Percentiles rank a stretch among this genome's conserved stretches.
These are phyloP conservation scores for Colletotrichum sidae DNA, from an alignment of 2,329 filamentous ascomycete genomes.

Conservation along the genomic window DNA sequence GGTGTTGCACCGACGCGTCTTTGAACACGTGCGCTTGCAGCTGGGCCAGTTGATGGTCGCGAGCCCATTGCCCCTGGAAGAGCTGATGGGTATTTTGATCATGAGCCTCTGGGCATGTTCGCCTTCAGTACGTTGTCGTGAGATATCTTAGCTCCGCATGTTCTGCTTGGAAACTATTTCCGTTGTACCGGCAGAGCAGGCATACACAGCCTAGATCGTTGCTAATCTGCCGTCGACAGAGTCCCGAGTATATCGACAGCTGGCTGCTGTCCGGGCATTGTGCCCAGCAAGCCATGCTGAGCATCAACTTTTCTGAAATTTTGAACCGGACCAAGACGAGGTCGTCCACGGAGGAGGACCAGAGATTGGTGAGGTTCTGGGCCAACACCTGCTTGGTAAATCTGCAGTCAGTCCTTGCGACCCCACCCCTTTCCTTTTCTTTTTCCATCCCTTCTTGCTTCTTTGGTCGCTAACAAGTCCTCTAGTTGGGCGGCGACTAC, in stretches of 20 bases:
- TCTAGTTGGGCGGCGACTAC: constrained; percentile 54
- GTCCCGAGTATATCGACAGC: constrained; percentile 54
- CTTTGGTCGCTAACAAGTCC: background rate
- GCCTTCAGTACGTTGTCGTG: constrained; percentile 20
- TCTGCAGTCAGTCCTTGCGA: constrained; percentile 44
- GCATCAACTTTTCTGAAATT: constrained; percentile 55
- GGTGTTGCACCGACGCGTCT: constrained; percentile 50
- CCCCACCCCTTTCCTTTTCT: background rate
- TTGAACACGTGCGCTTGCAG: constrained; percentile 52
- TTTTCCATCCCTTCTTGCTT: no score
- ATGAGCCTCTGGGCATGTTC: constrained; percentile 44
- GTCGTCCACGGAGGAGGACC: constrained; percentile 46
- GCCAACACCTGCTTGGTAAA: constrained; percentile 51
- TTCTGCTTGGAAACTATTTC: no score
- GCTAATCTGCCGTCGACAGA: constrained; percentile 9
- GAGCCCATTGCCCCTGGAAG: constrained; percentile 53
- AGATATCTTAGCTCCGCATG: background rate
- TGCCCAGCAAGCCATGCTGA: constrained; percentile 56
- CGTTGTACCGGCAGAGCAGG: no score
- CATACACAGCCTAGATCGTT: no score
- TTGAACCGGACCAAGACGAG: constrained; percentile 49
- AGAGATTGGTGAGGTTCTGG: constrained; percentile 50
- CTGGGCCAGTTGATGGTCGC: constrained; percentile 53
- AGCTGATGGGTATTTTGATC: constrained; percentile 54
- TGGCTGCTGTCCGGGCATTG: constrained; percentile 56